A percentile compares a stretch with the other conserved stretches of the same genome.
phyloP scores from a whole-genome alignment of 177 flowering plant species.

The Vitis hybrid region DNA sequence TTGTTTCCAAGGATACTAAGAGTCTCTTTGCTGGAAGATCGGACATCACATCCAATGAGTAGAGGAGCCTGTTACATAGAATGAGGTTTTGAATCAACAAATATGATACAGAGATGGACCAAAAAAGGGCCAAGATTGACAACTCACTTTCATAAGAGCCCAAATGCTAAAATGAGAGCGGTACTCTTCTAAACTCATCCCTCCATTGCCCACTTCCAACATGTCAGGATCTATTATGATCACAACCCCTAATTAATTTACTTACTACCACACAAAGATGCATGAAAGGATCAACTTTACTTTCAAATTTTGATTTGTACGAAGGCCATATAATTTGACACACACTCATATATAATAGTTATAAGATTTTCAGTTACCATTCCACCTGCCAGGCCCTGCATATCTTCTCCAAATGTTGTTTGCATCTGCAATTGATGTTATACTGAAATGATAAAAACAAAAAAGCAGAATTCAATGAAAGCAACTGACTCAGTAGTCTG shows the following conservation, averaged over 20 bases:
- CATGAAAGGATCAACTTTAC: not conserved
- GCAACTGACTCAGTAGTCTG: not conserved
- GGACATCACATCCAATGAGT: conserved; percentile 48
- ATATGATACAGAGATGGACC: not conserved
- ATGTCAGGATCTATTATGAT: conserved; percentile 47
- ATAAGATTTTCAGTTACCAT: conserved; percentile 28
- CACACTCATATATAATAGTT: not conserved
- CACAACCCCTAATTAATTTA: not conserved
- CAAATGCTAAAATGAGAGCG: conserved; percentile 54
- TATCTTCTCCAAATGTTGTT: conserved; percentile 45
- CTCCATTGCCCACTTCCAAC: conserved; percentile 65
- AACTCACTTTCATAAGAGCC: conserved; percentile 48
- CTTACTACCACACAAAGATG: no score
- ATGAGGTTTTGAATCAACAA: not conserved
- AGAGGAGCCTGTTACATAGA: conserved; percentile 41
- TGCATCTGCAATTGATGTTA: conserved; percentile 41
- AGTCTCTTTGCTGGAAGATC: conserved; percentile 30
- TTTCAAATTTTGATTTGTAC: not conserved
- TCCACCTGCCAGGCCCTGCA: conserved; percentile 58
- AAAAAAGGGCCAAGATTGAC: not conserved
- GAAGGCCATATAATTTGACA: not conserved
- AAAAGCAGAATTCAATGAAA: not conserved
- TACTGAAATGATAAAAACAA: conserved; percentile 22
- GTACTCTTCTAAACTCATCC: conserved; percentile 46
- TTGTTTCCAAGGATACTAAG: conserved; percentile 39